phyloP scores from a whole-genome alignment of 805 yeast genomes.

The Candida sphagnicola region DNA sequence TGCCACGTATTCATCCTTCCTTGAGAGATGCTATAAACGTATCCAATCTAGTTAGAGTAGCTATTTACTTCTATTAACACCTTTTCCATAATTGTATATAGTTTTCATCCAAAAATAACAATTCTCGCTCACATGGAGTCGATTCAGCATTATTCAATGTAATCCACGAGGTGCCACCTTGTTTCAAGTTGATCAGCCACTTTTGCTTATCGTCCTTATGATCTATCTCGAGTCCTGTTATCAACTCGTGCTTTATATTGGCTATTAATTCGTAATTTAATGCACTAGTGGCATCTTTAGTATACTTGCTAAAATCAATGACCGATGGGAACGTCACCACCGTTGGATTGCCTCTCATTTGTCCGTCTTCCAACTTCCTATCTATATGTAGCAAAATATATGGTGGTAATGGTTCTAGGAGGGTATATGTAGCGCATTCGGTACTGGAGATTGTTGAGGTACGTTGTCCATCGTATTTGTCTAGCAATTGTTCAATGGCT shows the following conservation, averaged over 20 bases:
- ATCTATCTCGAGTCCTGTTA: slow-evolving; percentile 12
- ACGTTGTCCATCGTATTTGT: slow-evolving; percentile 30
- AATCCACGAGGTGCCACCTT: slow-evolving; percentile 43
- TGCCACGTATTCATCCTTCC: no score
- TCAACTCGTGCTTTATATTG: slow-evolving; percentile 13
- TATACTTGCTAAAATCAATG: slow-evolving; percentile 33
- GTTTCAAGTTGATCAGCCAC: slow-evolving; percentile 14
- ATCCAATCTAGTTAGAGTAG: background rate
- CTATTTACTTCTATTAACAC: no score
- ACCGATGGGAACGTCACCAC: slow-evolving; percentile 55
- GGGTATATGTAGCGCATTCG: slow-evolving; percentile 33
- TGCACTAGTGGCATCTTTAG: slow-evolving; percentile 13
- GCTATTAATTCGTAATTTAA: slow-evolving; percentile 32
- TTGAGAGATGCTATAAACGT: slow-evolving; percentile 7
- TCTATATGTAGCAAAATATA: slow-evolving; percentile 55
- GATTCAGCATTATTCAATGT: slow-evolving; percentile 53
- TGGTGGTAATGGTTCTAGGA: slow-evolving; percentile 45
- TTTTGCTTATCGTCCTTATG: slow-evolving; percentile 16
- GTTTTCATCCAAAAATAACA: slow-evolving; percentile 58
- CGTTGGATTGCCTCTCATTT: slow-evolving; percentile 37
- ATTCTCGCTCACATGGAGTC: slow-evolving; percentile 47
- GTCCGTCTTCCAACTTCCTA: slow-evolving; percentile 27
- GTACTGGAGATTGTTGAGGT: slow-evolving; percentile 29
- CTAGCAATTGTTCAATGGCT: slow-evolving; percentile 18
- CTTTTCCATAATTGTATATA: slow-evolving; percentile 67